Percentiles rank a stretch among this genome's conserved stretches.
These are phyloP conservation scores for Ceratobasidium sp. DNA, from an alignment of 1,284 basidiomycete species.

Conservation along the genomic window DNA sequence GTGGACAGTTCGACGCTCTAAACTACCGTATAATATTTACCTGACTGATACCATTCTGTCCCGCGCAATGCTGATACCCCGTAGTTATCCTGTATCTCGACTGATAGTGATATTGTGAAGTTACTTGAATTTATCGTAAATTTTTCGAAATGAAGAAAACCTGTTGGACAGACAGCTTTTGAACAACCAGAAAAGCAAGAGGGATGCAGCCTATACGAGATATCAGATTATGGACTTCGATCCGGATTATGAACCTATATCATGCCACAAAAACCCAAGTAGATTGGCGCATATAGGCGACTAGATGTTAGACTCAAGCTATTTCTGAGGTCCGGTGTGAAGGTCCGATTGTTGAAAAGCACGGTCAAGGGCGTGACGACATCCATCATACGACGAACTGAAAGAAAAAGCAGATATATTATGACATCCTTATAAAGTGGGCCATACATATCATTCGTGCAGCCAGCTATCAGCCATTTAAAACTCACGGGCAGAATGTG, in stretches of 20 bases:
- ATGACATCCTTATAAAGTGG: background rate
- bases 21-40: background rate
- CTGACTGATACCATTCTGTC: background rate
- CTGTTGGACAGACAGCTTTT: no score
- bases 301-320: no score
- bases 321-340: no score
- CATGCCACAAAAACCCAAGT: no score
- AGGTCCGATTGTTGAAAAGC: background rate
- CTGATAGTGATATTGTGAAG: no score
- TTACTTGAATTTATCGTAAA: background rate
- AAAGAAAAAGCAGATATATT: background rate
- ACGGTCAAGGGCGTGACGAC: background rate
- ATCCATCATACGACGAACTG: background rate
- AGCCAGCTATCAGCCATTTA: background rate
- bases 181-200: no score
- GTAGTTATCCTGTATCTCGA: background rate
- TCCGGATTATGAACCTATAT: no score
- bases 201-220: no score
- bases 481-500: conserved; percentile 54
- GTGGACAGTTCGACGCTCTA: conserved; percentile 19
- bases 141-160: background rate
- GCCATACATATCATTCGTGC: background rate
- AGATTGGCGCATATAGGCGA: no score
- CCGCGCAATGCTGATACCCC: background rate
- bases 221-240: no score